Evolutionary conservation across 164 flowering plant species (phyloP).

Genomic region (Vitis cinerea): DNA sequence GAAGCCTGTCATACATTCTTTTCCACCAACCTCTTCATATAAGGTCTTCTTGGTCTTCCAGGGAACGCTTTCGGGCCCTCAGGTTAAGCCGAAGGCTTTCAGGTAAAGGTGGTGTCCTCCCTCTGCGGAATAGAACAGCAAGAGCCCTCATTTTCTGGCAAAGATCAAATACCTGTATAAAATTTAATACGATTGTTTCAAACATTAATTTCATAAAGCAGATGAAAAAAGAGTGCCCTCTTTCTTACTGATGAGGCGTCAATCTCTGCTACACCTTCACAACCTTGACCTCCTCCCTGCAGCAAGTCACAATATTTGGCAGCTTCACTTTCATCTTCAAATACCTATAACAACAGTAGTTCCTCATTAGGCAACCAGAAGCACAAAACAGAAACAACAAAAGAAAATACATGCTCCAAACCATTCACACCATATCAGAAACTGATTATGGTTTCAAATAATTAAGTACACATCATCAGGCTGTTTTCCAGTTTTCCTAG

Average conservation of each 20-base stretch:
- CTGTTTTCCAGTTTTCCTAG: no score
- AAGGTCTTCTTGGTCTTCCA: constrained; percentile 78
- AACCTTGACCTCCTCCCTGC: constrained; percentile 90
- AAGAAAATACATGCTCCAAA: not conserved
- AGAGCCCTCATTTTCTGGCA: constrained; percentile 84
- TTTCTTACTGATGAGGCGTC: constrained; percentile 88
- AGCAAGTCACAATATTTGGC: constrained; percentile 75
- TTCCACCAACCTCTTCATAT: constrained; percentile 16
- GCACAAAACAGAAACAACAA: not conserved
- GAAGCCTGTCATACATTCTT: not conserved
- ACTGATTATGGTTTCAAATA: not conserved
- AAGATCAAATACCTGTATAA: constrained; percentile 83
- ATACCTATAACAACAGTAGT: constrained; percentile 49
- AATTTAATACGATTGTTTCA: not conserved
- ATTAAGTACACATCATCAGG: no score
- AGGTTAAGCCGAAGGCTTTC: constrained; percentile 83
- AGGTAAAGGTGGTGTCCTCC: constrained; percentile 86
- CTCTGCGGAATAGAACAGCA: constrained; percentile 84
- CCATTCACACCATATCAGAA: no score
- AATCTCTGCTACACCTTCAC: constrained; percentile 94
- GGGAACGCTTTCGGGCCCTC: constrained; percentile 76
- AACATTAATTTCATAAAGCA: not conserved
- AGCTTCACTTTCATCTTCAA: constrained; percentile 94
- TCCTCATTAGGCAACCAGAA: not conserved
- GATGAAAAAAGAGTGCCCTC: no score